Evolutionary conservation across 192 early-diverging fungal species (phyloP).

Genomic region (Coemansia sp.): DNA sequence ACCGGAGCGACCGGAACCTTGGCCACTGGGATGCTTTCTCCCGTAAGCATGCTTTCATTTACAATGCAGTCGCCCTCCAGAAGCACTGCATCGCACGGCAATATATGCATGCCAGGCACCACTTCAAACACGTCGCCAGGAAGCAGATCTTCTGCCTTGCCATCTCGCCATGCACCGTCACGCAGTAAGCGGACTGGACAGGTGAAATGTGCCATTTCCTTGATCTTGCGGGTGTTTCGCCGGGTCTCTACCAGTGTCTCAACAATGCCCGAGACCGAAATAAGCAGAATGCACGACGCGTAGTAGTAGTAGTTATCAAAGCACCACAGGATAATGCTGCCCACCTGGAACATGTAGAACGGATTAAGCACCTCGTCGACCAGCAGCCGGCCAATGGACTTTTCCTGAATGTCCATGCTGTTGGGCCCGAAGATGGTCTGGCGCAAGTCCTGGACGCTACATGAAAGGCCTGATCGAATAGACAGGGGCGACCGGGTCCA

Average conservation of each 20-base stretch:
- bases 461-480: slow-evolving; percentile 54
- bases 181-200: slow-evolving; percentile 78
- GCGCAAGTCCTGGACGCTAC: slow-evolving; percentile 58
- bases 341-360: slow-evolving; percentile 80
- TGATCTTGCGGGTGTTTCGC: slow-evolving; percentile 63
- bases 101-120: slow-evolving; percentile 56
- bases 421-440: slow-evolving; percentile 70
- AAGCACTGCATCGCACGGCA: slow-evolving; percentile 93
- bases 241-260: slow-evolving; percentile 79
- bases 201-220: slow-evolving; percentile 84
- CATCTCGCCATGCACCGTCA: slow-evolving; percentile 50
- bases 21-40: slow-evolving; percentile 92
- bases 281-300: slow-evolving; percentile 86
- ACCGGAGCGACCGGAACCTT: slow-evolving; percentile 80
- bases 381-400: slow-evolving; percentile 59
- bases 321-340: slow-evolving; percentile 76
- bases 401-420: slow-evolving; percentile 69
- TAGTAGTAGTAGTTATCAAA: slow-evolving; percentile 95
- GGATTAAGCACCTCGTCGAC: slow-evolving; percentile 76
- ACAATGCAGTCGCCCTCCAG: slow-evolving; percentile 94
- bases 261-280: slow-evolving; percentile 74
- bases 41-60: slow-evolving; percentile 98
- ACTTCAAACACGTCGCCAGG: slow-evolving; percentile 95
- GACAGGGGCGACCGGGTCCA: slow-evolving; percentile 40
- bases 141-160: slow-evolving; percentile 76